Conservation (phyloP, 2,329 filamentous ascomycete species). For the Amylocarpus encephaloides region DNA sequence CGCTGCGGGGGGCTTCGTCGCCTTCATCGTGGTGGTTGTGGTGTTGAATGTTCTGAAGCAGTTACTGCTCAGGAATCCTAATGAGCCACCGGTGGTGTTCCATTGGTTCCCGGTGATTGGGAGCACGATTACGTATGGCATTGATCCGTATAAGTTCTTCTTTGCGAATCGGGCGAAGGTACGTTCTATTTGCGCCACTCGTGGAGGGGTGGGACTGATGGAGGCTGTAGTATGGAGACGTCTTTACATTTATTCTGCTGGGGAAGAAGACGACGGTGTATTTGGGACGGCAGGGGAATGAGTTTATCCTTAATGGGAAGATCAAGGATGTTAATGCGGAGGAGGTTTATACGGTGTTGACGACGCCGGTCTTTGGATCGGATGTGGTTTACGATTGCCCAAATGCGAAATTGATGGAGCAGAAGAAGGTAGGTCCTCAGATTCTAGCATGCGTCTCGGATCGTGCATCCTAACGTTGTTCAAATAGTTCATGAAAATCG, state of each 20-base stretch:
- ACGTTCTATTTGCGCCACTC: slow-evolving; percentile 20
- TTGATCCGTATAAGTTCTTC: slow-evolving; percentile 89
- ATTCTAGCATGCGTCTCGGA: neutral
- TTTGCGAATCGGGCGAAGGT: slow-evolving; percentile 67
- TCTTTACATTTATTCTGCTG: slow-evolving; percentile 83
- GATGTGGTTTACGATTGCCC: slow-evolving; percentile 89
- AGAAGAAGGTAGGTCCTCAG: slow-evolving; percentile 67
- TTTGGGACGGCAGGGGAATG: slow-evolving; percentile 74
- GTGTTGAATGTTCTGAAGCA: slow-evolving; percentile 75
- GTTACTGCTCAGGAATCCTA: slow-evolving; percentile 72
- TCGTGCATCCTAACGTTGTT: slow-evolving; percentile 15
- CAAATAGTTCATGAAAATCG: slow-evolving; percentile 71
- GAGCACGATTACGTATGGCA: slow-evolving; percentile 89
- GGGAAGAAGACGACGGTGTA: slow-evolving; percentile 87
- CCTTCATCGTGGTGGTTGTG: slow-evolving; percentile 50
- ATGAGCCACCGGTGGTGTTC: slow-evolving; percentile 75
- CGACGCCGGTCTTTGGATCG: slow-evolving; percentile 67
- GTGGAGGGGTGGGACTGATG: slow-evolving; percentile 3
- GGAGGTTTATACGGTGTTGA: slow-evolving; percentile 79
- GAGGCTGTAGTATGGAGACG: slow-evolving; percentile 65
- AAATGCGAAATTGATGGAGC: slow-evolving; percentile 89
- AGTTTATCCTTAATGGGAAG: slow-evolving; percentile 89
- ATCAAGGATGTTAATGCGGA: slow-evolving; percentile 84
- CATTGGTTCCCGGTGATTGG: slow-evolving; percentile 79
- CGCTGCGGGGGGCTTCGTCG: slow-evolving; percentile 22